Evolutionary conservation across 169 alveolate genomes (phyloP), one percentile per base, ranked within the genome.

Genomic region (Eimeria necatrix): DNA sequence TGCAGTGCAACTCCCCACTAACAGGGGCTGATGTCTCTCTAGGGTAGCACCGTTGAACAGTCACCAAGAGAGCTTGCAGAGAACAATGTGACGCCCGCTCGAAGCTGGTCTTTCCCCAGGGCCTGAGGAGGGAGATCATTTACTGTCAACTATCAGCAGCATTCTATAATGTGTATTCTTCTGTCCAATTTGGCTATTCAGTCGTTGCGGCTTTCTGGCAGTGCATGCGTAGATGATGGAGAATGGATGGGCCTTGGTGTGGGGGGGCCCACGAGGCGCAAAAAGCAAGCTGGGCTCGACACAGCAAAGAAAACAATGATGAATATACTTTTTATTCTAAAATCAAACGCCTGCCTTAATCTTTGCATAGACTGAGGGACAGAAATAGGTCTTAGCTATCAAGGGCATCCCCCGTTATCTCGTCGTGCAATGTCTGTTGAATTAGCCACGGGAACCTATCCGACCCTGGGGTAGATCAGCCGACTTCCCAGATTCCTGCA

Each of bases 201-300:
- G 46, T 49, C 48, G n/a, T 49, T 41, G n/a, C 18, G 61, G 46
- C 48, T 61, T 61, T 20, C 46, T 64, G 18, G 18, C 22, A 12
- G 49, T 76, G 86, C 86, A 76, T 76, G 86, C 86, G 51, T 46
- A 20, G 46, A 48, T 18, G 86, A 20, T 32, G 86, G 86, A 76
- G 6, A 18, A 76, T 48, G 64, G 51, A 76, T 76, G 86, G 86
- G 61, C 86, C 64, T 76, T 76, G 20, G 85, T 41, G 85, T 32
- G 56, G 83, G 53, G 85, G 56, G 85, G 20, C 85, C 85, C 85
- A 46, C 85, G 41, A 74, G 8, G 85, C 16, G 85, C 41, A 32
- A 32, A 32, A 32, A 32, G 41, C 41, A 32, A 32, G 41, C 41
- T 32, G 41, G 3, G 41, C 41, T 32, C 41, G 41, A 32, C 41